Evolutionary conservation across 1,284 basidiomycete species (phyloP), one percentile per base, ranked within the genome.

Genomic region (Anthracocystis walkeri): DNA sequence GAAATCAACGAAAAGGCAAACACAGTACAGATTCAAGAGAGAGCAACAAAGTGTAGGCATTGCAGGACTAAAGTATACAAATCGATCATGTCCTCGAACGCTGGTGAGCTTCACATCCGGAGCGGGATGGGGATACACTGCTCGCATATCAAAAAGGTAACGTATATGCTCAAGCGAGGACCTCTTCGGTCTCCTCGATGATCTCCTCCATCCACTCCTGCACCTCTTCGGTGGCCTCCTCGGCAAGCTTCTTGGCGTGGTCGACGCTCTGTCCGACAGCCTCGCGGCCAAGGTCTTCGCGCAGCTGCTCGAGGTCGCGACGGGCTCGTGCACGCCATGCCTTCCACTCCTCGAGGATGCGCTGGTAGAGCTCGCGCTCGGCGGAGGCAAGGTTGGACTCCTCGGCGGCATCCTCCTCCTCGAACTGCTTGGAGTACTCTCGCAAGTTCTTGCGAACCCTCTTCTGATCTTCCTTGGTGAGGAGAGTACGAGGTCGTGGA

Each of bases 331-430:
- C 55, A 53, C 89, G 84, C 97, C 97, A 99, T 38, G 95, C 93
- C 87, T 99, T 96, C 97, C 97, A 99, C 87, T 99, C 96, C 82
- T 97, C 93, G 77, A 99, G 91, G 63, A 97, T 90, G 67, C 96
- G 90, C 87, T 93, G 92, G 82, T 97, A 90, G 75, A 92, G 91
- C 40, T 95, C 94, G 79, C 96, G 90, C 64, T 97, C 90, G 87
- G 98, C 96, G 7, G 95, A 93, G 73, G 92, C 94, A 78, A 96
- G 92, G 82, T 92, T 93, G 87, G 91, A 94, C 87, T 96, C 94
- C 86, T 97, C 95, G 35, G 93, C 91, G 48, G 94, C 93, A 85
- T 99, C 97, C 83, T 96, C 94, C 87, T 99, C 96, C 69, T 99
- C 97, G 86, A 99, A 99, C 49, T 89, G 87, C 31, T 93, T 90